Evolutionary conservation across 1,284 basidiomycete genomes (phyloP), one percentile per base, ranked within the genome.

Genomic region (Erythrobasidium hasegawianum): DNA sequence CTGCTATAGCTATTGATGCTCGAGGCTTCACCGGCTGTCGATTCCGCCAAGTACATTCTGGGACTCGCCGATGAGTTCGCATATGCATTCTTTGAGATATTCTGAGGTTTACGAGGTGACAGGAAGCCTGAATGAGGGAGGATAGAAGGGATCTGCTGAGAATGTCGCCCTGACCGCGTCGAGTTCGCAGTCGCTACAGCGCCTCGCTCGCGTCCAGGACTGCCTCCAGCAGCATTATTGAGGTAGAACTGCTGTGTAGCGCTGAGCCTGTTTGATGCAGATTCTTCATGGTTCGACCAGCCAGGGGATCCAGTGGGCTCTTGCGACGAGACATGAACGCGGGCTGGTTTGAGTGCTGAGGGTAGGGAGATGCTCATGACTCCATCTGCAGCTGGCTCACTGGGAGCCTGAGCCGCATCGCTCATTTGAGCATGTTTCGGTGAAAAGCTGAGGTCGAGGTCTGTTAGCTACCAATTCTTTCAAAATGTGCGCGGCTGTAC

Each of bases 91-190:
- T 38, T 27, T 9, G 13, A 10, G 7, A 26, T 54, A 22, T 18
- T 26, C n/a, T 18, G 16, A 54, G 62, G 45, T 53, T 65, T 65
- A 10, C 55, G 39, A 13, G 62, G 62, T 27, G 55, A 57, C 20
- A 65, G 49, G 26, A 65, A 65, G 38, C 50, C 62, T 8, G 62
- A 57, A 39, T 40, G 40, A 7, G 62, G 62, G 13, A 65, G 39
- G 22, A 65, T 65, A 20, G 55, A 57, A 1, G 62, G 55, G 18
- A 50, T n/a, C 43, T n/a, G 43, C 43, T n/a, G 43, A 47, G 43
- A n/a, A 47, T 33, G 33, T 33, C 43, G 43, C 43, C 43, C 43
- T 7, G 43, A 47, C n/a, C 43, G 43, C 43, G 43, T 24, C 5
- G 45, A 24, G 50, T 20, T 53, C 26, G 50, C 26, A 29, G n/a